Percentiles rank a stretch among this genome's conserved stretches.
These are phyloP conservation scores for Amauroascus verrucosus DNA, from an alignment of 2,329 filamentous ascomycete genomes.

Conservation along the genomic window DNA sequence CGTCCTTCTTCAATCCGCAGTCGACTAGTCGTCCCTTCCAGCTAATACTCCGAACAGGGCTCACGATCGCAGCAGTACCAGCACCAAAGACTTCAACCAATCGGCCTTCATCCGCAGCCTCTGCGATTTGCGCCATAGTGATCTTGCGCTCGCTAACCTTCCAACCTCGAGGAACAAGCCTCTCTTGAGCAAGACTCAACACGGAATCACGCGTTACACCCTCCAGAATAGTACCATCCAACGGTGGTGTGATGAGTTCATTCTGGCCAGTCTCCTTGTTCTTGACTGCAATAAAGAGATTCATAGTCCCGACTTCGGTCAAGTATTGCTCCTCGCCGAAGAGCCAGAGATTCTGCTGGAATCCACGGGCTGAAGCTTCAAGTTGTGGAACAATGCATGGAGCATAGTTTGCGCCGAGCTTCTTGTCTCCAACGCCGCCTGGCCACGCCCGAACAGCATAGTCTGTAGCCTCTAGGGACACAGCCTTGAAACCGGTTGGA, in stretches of 20 bases:
- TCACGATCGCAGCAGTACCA: slow-evolving; percentile 89
- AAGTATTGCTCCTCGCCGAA: slow-evolving; percentile 93
- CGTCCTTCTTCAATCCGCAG: slow-evolving; percentile 67
- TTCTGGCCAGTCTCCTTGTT: slow-evolving; percentile 82
- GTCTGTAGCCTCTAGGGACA: slow-evolving; percentile 89
- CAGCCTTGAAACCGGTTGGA: slow-evolving; percentile 94
- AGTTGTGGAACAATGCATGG: slow-evolving; percentile 96
- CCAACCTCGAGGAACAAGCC: slow-evolving; percentile 78
- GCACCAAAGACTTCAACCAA: slow-evolving; percentile 88
- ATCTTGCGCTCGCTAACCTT: slow-evolving; percentile 78
- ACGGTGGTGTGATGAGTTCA: slow-evolving; percentile 85
- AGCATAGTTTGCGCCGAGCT: slow-evolving; percentile 98
- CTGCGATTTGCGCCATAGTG: slow-evolving; percentile 74
- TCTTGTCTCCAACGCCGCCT: slow-evolving; percentile 94
- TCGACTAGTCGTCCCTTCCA: slow-evolving; percentile 75
- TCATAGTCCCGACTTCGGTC: slow-evolving; percentile 98
- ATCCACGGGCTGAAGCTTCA: slow-evolving; percentile 78
- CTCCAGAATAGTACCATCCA: slow-evolving; percentile 93
- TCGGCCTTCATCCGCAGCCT: slow-evolving; percentile 73
- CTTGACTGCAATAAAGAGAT: slow-evolving; percentile 80
- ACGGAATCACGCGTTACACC: slow-evolving; percentile 91
- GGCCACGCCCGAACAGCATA: slow-evolving; percentile 97
- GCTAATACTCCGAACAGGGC: slow-evolving; percentile 76
- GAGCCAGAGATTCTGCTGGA: slow-evolving; percentile 97
- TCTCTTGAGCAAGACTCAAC: slow-evolving; percentile 72